These are phyloP conservation scores for Capsicum baccatum DNA, from an alignment of 257 asterid species.

Conservation along the genomic window DNA sequence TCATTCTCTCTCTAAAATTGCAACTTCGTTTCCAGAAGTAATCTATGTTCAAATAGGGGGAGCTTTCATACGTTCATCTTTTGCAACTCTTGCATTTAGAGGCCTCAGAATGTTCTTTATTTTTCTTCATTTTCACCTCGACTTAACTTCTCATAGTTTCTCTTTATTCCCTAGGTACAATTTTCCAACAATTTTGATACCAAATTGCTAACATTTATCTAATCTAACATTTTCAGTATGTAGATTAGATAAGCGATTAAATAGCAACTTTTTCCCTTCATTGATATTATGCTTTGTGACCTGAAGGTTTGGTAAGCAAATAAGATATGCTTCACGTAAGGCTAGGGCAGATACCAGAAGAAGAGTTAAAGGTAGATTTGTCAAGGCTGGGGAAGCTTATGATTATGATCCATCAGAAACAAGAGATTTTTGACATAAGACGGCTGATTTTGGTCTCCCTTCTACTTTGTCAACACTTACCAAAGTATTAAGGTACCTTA, in stretches of 20 bases:
- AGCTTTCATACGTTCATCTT: background rate
- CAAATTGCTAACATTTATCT: slow-evolving; percentile 6
- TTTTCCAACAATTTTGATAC: background rate
- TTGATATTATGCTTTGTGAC: slow-evolving; percentile 5
- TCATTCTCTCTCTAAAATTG: background rate
- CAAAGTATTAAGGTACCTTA: slow-evolving; percentile 22
- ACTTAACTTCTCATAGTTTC: background rate
- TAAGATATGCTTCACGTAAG: slow-evolving; percentile 89
- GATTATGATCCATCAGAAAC: slow-evolving; percentile 58
- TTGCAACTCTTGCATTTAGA: background rate
- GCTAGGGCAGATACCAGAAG: slow-evolving; percentile 91
- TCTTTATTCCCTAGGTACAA: background rate
- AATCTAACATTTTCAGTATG: background rate
- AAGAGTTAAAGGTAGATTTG: slow-evolving; percentile 92
- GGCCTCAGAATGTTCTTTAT: background rate
- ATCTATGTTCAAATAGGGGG: background rate
- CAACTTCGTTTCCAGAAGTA: background rate
- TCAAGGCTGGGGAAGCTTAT: slow-evolving; percentile 73
- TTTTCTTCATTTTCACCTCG: background rate
- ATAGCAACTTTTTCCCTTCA: background rate
- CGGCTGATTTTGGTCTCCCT: slow-evolving; percentile 15
- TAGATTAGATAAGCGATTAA: background rate
- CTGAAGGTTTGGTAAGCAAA: slow-evolving; percentile 82
- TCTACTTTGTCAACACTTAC: slow-evolving; percentile 26
- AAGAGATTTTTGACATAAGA: slow-evolving; percentile 42